These are phyloP conservation scores for Atractiella rhizophila DNA, from an alignment of 768 basidiomycete species.

Conservation along the genomic window DNA sequence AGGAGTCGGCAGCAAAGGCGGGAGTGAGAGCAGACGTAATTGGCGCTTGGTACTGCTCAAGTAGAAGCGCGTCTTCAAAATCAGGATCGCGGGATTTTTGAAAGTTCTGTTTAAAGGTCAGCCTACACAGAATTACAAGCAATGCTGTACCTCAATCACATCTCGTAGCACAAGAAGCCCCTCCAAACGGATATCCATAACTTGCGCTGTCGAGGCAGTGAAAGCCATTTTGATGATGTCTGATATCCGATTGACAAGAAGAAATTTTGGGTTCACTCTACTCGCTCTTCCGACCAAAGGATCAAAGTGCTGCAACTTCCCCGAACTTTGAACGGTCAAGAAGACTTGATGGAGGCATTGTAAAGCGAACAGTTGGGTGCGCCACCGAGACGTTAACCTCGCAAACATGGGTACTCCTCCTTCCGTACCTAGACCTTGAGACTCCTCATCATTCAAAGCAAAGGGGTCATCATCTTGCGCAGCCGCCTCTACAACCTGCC, in stretches of 20 bases:
- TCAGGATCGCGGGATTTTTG: slow-evolving; percentile 67
- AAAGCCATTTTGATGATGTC: slow-evolving; percentile 97
- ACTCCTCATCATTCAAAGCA: slow-evolving; percentile 64
- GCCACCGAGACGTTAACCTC: slow-evolving; percentile 39
- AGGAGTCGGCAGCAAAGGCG: slow-evolving; percentile 80
- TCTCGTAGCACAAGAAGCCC: slow-evolving; percentile 70
- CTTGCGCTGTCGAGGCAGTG: slow-evolving; percentile 84
- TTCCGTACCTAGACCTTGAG: slow-evolving; percentile 50
- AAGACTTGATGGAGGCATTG: slow-evolving; percentile 79
- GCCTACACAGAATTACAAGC: neutral
- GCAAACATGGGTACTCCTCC: slow-evolving; percentile 20
- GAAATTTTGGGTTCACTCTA: slow-evolving; percentile 24
- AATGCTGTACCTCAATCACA: slow-evolving; percentile 52
- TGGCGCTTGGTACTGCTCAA: slow-evolving; percentile 94
- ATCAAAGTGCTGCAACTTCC: slow-evolving; percentile 61
- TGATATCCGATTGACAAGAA: slow-evolving; percentile 60
- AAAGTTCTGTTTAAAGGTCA: slow-evolving; percentile 42
- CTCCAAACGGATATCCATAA: slow-evolving; percentile 77
- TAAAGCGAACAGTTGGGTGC: slow-evolving; percentile 83
- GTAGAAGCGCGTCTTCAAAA: slow-evolving; percentile 60
- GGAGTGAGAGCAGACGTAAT: slow-evolving; percentile 93
- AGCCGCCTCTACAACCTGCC: slow-evolving; percentile 34
- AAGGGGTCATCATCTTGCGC: slow-evolving; percentile 24
- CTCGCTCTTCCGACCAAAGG: slow-evolving; percentile 37
- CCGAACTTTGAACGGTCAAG: slow-evolving; percentile 41